A percentile compares a stretch with the other conserved stretches of the same genome.
These are phyloP conservation scores for Juncus inflexus DNA, from an alignment of 176 grass and related monocot genomes.

Conservation along the genomic window DNA sequence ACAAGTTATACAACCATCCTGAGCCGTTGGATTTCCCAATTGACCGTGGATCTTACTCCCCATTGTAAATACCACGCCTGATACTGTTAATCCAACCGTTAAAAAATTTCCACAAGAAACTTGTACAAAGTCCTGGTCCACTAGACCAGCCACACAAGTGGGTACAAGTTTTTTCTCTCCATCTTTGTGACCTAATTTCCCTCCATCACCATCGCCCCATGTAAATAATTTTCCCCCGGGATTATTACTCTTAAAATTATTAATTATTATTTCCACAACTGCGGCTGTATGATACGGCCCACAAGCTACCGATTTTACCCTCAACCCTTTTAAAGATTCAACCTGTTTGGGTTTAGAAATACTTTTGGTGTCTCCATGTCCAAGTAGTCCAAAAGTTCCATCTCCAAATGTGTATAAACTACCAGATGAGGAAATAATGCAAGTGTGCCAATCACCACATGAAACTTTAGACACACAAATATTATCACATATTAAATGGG, in stretches of 20 bases:
- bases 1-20: constrained; percentile 39
- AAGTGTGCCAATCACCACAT: constrained; percentile 88
- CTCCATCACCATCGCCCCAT: constrained; percentile 84
- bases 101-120: constrained; percentile 64
- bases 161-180: constrained; percentile 59
- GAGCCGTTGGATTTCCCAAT: constrained; percentile 61
- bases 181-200: constrained; percentile 72
- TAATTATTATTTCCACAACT: constrained; percentile 60
- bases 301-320: constrained; percentile 72
- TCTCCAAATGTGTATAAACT: constrained; percentile 91
- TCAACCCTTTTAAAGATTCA: constrained; percentile 66
- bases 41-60: constrained; percentile 70
- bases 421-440: constrained; percentile 65
- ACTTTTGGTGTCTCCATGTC: constrained; percentile 66
- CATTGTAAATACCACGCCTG: constrained; percentile 69
- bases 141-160: constrained; percentile 63
- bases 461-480: constrained; percentile 71
- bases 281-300: constrained; percentile 94
- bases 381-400: constrained; percentile 92
- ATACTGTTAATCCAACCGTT: constrained; percentile 57
- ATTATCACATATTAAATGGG: constrained; percentile 51
- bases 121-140: constrained; percentile 69
- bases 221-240: constrained; percentile 77
- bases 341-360: constrained; percentile 68
- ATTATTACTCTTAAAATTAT: constrained; percentile 49